Percentiles rank a stretch among this genome's conserved stretches.
phyloP scores from a whole-genome alignment of 352 stramenopile species.

The Peronospora farinosa region DNA sequence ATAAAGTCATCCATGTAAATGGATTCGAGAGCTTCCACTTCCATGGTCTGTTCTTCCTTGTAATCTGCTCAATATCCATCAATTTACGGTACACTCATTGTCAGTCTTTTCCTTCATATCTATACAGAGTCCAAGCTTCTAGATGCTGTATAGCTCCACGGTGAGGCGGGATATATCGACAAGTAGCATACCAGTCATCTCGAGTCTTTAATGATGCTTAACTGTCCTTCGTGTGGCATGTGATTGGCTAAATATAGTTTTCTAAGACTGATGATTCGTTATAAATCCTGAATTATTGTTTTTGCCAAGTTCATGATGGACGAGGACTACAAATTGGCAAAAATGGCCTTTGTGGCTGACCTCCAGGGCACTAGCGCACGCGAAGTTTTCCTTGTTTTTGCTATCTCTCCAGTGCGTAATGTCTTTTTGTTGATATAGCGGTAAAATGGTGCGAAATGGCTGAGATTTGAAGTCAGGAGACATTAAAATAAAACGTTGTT shows the following conservation, averaged over 20 bases:
- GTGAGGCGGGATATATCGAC: not conserved
- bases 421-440: not conserved
- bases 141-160: not conserved
- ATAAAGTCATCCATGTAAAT: slow-evolving; percentile 89
- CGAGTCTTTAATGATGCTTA: slow-evolving; percentile 16
- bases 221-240: slow-evolving; percentile 10
- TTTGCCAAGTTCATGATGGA: slow-evolving; percentile 28
- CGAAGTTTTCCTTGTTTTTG: slow-evolving; percentile 75
- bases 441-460: slow-evolving; percentile 7
- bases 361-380: slow-evolving; percentile 58
- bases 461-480: slow-evolving; percentile 5
- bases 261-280: slow-evolving; percentile 23
- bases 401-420: slow-evolving; percentile 57
- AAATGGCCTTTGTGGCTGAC: slow-evolving; percentile 74
- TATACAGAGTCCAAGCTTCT: not conserved
- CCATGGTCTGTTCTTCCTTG: slow-evolving; percentile 84
- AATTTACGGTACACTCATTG: not conserved
- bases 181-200: slow-evolving; percentile 52
- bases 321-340: slow-evolving; percentile 79
- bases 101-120: not conserved
- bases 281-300: slow-evolving; percentile 6
- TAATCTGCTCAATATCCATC: slow-evolving; percentile 50
- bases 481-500: slow-evolving; percentile 23
- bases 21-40: slow-evolving; percentile 84
- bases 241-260: slow-evolving; percentile 30